These are phyloP conservation scores for Arxiozyma slooffiae DNA, from an alignment of 1,139 yeast species.

Conservation along the genomic window DNA sequence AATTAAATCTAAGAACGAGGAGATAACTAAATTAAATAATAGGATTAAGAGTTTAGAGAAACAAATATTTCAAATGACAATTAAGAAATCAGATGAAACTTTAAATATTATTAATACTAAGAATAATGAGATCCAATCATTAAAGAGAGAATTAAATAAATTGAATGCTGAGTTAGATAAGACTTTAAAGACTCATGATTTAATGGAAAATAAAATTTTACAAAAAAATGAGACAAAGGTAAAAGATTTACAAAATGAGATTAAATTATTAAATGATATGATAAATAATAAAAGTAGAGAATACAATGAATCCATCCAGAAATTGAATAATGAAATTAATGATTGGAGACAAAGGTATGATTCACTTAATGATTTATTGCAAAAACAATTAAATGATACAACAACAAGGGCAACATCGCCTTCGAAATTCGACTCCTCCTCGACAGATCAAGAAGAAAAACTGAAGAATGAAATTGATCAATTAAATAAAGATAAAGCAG, in stretches of 20 bases:
- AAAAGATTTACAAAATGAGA: conserved; percentile 5
- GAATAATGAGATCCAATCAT: conserved; percentile 18
- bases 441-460: neutral
- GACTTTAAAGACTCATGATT: conserved; percentile 3
- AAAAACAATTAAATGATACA: conserved; percentile 2
- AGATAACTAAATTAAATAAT: neutral
- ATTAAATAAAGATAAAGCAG: conserved; percentile 12
- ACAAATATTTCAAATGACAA: conserved; percentile 14
- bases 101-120: conserved; percentile 14
- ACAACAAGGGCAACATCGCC: neutral
- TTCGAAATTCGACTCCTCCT: neutral
- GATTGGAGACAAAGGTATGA: conserved; percentile 13
- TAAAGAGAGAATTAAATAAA: conserved; percentile 10
- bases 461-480: conserved; percentile 16
- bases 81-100: conserved; percentile 13
- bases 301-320: neutral
- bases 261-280: conserved; percentile 1
- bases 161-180: neutral
- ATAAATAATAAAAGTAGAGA: conserved; percentile 1
- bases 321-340: conserved; percentile 11
- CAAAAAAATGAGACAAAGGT: conserved; percentile 4
- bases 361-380: conserved; percentile 4
- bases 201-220: conserved; percentile 1
- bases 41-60: conserved; percentile 11
- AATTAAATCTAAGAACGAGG: neutral